Base-by-base conservation (phyloP, 768 basidiomycete genomes). In the Lactarius indigo region DNA sequence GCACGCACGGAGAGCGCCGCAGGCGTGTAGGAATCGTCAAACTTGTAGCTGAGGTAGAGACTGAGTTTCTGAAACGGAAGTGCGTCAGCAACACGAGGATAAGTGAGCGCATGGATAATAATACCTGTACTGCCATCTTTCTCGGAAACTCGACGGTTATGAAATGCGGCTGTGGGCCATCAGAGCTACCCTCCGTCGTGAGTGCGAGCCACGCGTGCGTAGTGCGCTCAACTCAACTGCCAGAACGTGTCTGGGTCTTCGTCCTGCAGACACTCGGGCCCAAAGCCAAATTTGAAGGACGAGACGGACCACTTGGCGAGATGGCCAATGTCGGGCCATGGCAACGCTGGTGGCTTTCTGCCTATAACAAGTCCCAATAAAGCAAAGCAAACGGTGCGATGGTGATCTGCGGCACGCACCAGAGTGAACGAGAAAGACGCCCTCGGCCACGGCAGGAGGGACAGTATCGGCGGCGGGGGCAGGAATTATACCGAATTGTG, bases 1-100 rank as follows among this genome's bases (percentile, higher is more conserved):
- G 96, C 96, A 58, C 94, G 88, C 42, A 99, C 87, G 2, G 90
- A 88, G 66, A 99, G 82, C 23, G 91, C 92, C 0, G 92, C 90
- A 0, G 97, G 97, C 0, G 97, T 98, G 76, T 98, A 99, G 0
- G 97, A 98, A 74, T 99, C 97, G 74, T 98, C 97, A 60, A 85
- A 85, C 5, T 84, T 82, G 75, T 87, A 91, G 73, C 89, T 89
- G 44, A 96, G 86, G 75, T 85, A 85, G 56, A 96, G 85, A 71
- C 91, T 91, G 61, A 96, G 80, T 89, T 96, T 94, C 92, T 96
- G 30, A 20, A 20, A n/a, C 55, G 8, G 12, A 31, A 41, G 50
- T 26, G 13, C 13, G 42, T 59, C 30, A 64, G 55, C 35, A 20
- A 5, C 61, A 55, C 50, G 35, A 57, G 28, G 61, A 50, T 35